Evolutionary conservation across 176 grass and related monocot genomes (phyloP).

Genomic region (Avena insularis): DNA sequence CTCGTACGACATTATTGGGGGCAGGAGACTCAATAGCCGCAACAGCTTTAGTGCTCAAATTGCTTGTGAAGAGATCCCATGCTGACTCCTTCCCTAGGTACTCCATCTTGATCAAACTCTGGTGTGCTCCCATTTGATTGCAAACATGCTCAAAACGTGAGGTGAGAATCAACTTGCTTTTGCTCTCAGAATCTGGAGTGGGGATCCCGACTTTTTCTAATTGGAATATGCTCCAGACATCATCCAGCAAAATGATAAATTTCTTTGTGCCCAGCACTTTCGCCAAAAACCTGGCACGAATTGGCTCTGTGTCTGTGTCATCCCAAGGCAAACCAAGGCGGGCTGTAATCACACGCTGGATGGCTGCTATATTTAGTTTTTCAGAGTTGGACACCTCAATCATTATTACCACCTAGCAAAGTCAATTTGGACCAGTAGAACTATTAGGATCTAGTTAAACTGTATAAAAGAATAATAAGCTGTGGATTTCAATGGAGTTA

Average conservation of each 20-base stretch:
- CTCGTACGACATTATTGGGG: constrained; percentile 27
- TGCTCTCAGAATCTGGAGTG: constrained; percentile 35
- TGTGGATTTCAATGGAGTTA: not conserved
- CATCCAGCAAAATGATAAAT: constrained; percentile 68
- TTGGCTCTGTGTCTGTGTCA: constrained; percentile 24
- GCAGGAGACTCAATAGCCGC: not conserved
- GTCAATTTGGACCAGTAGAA: not conserved
- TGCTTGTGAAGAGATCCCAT: constrained; percentile 58
- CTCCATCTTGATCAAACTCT: constrained; percentile 50
- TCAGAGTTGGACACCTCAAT: constrained; percentile 58
- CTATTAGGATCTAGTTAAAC: not conserved
- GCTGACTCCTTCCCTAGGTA: constrained; percentile 41
- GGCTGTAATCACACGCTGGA: constrained; percentile 52
- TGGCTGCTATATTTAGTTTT: constrained; percentile 41
- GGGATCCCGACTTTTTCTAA: constrained; percentile 62
- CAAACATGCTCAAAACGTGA: constrained; percentile 52
- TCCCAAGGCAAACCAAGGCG: constrained; percentile 60
- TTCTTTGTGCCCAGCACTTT: constrained; percentile 54
- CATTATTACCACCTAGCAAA: constrained; percentile 61
- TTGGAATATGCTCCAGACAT: constrained; percentile 45
- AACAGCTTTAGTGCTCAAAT: constrained; percentile 39
- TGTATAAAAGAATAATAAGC: not conserved
- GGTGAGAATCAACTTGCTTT: constrained; percentile 58
- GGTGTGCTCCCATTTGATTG: constrained; percentile 56
- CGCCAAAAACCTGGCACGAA: constrained; percentile 48